These are phyloP conservation scores for Lanmaoa rubissima DNA, from an alignment of 768 basidiomycete genomes.

Conservation along the genomic window DNA sequence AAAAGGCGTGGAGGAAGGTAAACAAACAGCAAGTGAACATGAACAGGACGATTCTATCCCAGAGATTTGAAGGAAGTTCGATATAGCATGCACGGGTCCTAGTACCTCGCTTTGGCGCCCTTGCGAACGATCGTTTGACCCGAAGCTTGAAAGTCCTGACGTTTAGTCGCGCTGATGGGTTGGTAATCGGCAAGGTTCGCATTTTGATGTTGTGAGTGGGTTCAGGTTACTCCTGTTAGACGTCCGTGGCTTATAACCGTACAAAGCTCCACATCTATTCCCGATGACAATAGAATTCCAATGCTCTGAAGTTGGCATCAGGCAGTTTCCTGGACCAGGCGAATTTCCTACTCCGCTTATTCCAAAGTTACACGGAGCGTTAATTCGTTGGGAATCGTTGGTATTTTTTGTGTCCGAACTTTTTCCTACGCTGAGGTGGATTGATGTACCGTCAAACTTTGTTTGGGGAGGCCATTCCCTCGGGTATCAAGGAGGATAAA, in stretches of 20 bases:
- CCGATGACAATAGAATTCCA: conserved; percentile 2
- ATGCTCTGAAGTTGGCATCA: neutral
- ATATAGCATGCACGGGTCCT: neutral
- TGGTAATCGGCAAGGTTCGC: conserved; percentile 1
- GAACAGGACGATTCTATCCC: conserved; percentile 24
- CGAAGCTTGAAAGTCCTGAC: neutral
- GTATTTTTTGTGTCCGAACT: neutral
- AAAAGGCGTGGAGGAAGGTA: conserved; percentile 25
- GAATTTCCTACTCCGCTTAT: neutral
- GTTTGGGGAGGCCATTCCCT: too few species aligned
- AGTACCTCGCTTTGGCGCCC: neutral
- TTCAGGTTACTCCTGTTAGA: neutral
- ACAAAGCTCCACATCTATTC: neutral
- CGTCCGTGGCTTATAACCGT: neutral
- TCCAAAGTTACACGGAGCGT: neutral
- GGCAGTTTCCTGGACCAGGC: neutral
- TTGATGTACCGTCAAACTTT: neutral
- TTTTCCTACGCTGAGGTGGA: neutral
- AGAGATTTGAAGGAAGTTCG: conserved; percentile 10
- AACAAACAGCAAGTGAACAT: conserved; percentile 26
- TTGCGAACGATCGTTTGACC: neutral
- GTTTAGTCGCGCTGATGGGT: neutral
- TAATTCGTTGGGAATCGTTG: neutral
- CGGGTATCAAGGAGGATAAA: too few species aligned
- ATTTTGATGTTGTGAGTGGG: conserved; percentile 12